Evolutionary conservation across 768 basidiomycete genomes (phyloP).

Genomic region (Lactarius evosmus): DNA sequence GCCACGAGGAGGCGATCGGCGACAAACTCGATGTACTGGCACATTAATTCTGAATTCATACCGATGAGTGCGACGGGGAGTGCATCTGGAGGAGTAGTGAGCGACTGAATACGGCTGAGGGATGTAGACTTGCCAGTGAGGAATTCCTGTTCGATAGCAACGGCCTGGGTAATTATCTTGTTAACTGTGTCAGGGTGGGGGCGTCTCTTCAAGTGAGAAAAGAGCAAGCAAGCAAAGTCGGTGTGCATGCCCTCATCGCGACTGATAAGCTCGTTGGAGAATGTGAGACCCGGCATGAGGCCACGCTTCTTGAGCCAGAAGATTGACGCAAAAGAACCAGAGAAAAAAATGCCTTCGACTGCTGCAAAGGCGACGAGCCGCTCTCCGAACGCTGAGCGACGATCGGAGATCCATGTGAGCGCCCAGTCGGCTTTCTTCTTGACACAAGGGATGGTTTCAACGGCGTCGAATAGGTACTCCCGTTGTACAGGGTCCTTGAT

Average conservation of each 20-base stretch:
- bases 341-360: slow-evolving; percentile 97
- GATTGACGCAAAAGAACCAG: slow-evolving; percentile 88
- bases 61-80: slow-evolving; percentile 84
- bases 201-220: slow-evolving; percentile 73
- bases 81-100: slow-evolving; percentile 52
- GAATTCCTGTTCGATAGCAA: slow-evolving; percentile 84
- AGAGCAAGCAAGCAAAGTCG: slow-evolving; percentile 90
- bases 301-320: slow-evolving; percentile 98
- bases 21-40: slow-evolving; percentile 88
- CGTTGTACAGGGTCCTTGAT: slow-evolving; percentile 78
- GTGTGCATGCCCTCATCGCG: slow-evolving; percentile 97
- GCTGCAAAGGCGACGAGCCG: slow-evolving; percentile 91
- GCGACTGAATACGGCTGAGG: neutral
- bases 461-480: slow-evolving; percentile 83
- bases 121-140: slow-evolving; percentile 56
- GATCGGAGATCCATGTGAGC: slow-evolving; percentile 84
- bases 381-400: slow-evolving; percentile 78
- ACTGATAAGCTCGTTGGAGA: slow-evolving; percentile 95
- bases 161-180: slow-evolving; percentile 76
- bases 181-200: slow-evolving; percentile 77
- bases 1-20: slow-evolving; percentile 85
- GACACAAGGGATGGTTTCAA: slow-evolving; percentile 92
- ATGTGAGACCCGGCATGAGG: slow-evolving; percentile 95
- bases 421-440: slow-evolving; percentile 96
- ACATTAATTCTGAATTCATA: slow-evolving; percentile 89